Evolutionary conservation across 208 protist genomes (phyloP), one percentile per base, ranked within the genome.

Genomic region (Leishmania tarentolae): DNA sequence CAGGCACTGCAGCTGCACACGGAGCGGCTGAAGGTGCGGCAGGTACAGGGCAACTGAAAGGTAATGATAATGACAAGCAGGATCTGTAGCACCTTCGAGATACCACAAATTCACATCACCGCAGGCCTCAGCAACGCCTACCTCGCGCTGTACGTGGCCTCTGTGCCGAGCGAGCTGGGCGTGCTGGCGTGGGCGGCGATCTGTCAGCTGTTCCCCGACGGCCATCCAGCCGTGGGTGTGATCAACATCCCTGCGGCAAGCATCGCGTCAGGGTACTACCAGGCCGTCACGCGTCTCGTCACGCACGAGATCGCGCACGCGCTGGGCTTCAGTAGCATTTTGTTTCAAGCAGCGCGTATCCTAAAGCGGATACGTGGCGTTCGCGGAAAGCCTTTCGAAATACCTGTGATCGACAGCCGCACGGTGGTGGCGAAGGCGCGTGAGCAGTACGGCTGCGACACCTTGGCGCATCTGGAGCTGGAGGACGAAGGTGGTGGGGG

Each of bases 281-380:
- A 73, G 28, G 1, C 13, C 6, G 80, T 57, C 19, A 78, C 86
- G 3, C 87, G 87, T 65, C 63, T 76, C 13, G 73, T 92, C 11
- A 78, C 88, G 6, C 96, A 98, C 76, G 95, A 98, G 86, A 82
- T 98, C 0, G 81, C 93, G 9, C 96, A 98, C 87, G 89, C 93
- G n/a, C 81, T 98, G 35, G 96, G 96, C 11, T 98, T 97, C 75
- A 74, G 24, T 65, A 40, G 5, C 24, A 63, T 0, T 5, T 73
- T 77, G 42, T 94, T 90, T 53, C 6, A 46, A 4, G 71, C 3
- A 3, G 1, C 19, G 9, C 31, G 44, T 31, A 85, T 92, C 28
- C 2, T 75, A 13, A 1, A 1, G 7, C 73, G 13, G 50, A 73
- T 83, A 56, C 42, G 53, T 3, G 46, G 61, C 24, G n/a, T 93